phyloP scores from a whole-genome alignment of 1,284 basidiomycete genomes.

The Rhodotorula sp. region DNA sequence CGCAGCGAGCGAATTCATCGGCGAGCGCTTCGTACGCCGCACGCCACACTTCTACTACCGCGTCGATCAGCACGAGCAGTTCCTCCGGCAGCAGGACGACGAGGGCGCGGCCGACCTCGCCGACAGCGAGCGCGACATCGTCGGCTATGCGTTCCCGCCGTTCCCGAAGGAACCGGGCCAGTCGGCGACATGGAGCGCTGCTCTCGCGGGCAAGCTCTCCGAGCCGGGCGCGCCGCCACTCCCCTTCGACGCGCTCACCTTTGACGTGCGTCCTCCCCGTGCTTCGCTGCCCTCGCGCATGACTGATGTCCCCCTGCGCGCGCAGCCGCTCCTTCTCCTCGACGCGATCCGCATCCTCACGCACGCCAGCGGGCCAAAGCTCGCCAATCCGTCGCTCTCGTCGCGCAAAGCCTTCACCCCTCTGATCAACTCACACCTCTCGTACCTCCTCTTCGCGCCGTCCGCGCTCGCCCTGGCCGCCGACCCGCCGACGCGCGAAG shows the following conservation, averaged over 20 bases:
- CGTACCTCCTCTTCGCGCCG: conserved; percentile 40
- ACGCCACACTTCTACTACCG: conserved; percentile 34
- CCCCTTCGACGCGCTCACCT: conserved; percentile 40
- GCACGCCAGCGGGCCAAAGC: conserved; percentile 18
- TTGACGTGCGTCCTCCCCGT: conserved; percentile 37
- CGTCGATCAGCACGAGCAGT: conserved; percentile 24
- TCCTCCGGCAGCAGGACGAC: conserved; percentile 7
- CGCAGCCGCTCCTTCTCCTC: conserved; percentile 42
- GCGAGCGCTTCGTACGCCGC: conserved; percentile 38
- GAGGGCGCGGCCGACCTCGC: neutral
- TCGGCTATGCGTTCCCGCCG: conserved; percentile 46
- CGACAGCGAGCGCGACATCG: conserved; percentile 27
- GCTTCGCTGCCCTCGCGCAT: accelerated
- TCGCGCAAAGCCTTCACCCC: conserved; percentile 31
- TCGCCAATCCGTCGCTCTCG: conserved; percentile 3
- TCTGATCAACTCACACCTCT: conserved; percentile 43
- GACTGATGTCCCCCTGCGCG: too few species aligned
- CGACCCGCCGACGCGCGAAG: conserved; percentile 22
- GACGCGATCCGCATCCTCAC: conserved; percentile 45
- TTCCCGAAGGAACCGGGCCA: conserved; percentile 32
- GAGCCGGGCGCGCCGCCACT: conserved; percentile 29
- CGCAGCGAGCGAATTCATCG: conserved; percentile 35
- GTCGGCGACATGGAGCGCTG: conserved; percentile 25
- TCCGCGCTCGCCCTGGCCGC: conserved; percentile 23
- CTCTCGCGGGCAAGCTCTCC: conserved; percentile 10